A percentile compares a stretch with the other conserved stretches of the same genome.
Conservation (phyloP, 768 basidiomycete species). For the Lentinus brumalis region DNA sequence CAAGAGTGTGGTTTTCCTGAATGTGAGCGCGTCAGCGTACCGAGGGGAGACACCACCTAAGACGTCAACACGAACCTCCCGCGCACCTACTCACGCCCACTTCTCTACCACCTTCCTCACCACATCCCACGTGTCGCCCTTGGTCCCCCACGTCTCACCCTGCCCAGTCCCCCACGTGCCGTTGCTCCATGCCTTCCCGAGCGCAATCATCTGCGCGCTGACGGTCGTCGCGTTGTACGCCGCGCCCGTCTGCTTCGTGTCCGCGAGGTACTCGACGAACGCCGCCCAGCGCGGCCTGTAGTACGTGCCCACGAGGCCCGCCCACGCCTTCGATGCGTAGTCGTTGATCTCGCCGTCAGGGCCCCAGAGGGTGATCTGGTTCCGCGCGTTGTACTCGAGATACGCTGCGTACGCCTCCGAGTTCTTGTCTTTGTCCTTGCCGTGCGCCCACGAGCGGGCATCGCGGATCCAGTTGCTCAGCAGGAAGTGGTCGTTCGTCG, state of each 20-base stretch:
- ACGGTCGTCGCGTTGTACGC: conserved; percentile 34
- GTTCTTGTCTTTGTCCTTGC: conserved; percentile 29
- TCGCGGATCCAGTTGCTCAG: conserved; percentile 40
- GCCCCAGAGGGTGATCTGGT: conserved; percentile 48
- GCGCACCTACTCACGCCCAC: conserved; percentile 15
- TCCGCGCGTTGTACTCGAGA: conserved; percentile 42
- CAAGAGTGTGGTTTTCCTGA: too few relatives aligned
- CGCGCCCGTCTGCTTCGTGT: conserved; percentile 28
- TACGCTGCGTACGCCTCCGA: conserved; percentile 36
- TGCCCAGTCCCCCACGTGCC: conserved; percentile 22
- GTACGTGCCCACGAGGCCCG: conserved; percentile 40
- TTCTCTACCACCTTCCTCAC: conserved; percentile 20
- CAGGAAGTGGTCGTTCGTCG: conserved; percentile 35
- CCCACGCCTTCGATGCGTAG: conserved; percentile 48
- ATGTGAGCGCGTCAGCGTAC: too few relatives aligned
- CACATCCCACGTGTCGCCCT: conserved; percentile 27
- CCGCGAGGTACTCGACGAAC: conserved; percentile 37
- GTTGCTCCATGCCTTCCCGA: conserved; percentile 36
- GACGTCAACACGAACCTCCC: not conserved
- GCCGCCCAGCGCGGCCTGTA: conserved; percentile 38
- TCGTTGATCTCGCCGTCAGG: conserved; percentile 43
- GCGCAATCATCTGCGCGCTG: conserved; percentile 29
- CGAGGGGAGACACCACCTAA: too few relatives aligned
- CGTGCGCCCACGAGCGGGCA: conserved; percentile 33
- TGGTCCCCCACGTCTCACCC: conserved; percentile 23